Base-by-base conservation (phyloP, 1,284 basidiomycete genomes). In the Cerioporus squamosus region DNA sequence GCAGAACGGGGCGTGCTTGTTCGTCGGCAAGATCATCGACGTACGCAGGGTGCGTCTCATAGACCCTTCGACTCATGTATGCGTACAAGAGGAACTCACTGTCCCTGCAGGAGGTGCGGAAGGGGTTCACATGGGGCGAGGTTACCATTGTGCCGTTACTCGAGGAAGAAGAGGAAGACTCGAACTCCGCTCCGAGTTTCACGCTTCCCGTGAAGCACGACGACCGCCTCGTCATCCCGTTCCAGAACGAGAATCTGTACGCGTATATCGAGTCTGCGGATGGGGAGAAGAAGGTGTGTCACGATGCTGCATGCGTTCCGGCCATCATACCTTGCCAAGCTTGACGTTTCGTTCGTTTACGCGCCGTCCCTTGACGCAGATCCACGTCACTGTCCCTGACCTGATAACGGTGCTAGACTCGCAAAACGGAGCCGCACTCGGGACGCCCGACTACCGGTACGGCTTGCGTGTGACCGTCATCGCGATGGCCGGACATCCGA, bases 231-330 rank as follows among this genome's bases (percentile, higher is more conserved):
- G 59, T 70, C 12, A 81, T 85, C 46, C 81, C 82, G 2, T 85
- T 86, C 74, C 82, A 85, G 66, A 86, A 86, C 65, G 83, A 86
- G 66, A 85, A 86, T 64, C 68, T 84, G 2, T 77, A 76, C 53
- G 79, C 77, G 9, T 78, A 81, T 59, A 54, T 79, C 33, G 75
- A 78, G 53, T 73, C 73, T 23, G 71, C 74, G 1, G 70, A 68
- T 65, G 67, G 72, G 51, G 33, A 72, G 56, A 63, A 69, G 54
- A 72, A 72, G 68, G 71, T 68, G 42, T 23, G 54, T 59, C 12
- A 38, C 26, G 14, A 8, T 17, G 5, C 36, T n/a, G 46, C 29
- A 26, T 26, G 10, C 29, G 45, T 23, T 23, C 20, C 33, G 33
- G 20, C 47, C 22, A 24, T n/a, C 38, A 20, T 23, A 17, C 17